Evolutionary conservation across 2,329 filamentous ascomycete species (phyloP).

Genomic region (Penicillium sp.): DNA sequence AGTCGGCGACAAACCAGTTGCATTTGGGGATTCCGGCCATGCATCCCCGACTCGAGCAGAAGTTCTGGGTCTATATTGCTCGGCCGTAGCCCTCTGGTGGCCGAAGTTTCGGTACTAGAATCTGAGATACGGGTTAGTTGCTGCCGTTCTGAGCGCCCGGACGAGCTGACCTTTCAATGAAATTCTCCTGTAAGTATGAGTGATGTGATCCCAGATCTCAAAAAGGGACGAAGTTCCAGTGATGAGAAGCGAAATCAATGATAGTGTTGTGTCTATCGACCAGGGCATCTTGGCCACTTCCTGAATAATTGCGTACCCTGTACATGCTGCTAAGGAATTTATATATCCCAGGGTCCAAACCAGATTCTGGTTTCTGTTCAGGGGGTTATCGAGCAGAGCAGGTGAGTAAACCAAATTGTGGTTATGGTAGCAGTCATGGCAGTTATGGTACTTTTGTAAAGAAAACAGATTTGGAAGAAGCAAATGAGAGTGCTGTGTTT

Average conservation of each 20-base stretch:
- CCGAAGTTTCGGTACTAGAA: not conserved
- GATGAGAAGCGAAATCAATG: not conserved
- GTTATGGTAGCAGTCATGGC: too few relatives aligned
- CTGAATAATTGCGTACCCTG: not conserved
- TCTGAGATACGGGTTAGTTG: not conserved
- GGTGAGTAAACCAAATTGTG: not conserved
- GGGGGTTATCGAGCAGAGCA: not conserved
- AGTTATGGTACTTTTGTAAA: too few relatives aligned
- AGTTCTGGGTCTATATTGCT: not conserved
- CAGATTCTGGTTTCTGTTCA: not conserved
- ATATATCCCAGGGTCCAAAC: not conserved
- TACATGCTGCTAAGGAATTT: not conserved
- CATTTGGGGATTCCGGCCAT: not conserved
- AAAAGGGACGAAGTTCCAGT: not conserved
- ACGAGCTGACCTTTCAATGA: not conserved
- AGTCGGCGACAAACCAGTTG: not conserved
- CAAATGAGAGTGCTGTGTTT: too few relatives aligned
- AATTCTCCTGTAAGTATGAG: not conserved
- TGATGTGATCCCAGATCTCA: not conserved
- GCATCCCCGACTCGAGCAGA: not conserved
- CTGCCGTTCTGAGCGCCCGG: not conserved
- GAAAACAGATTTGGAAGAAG: too few relatives aligned
- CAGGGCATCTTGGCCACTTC: not conserved
- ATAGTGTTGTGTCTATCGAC: not conserved
- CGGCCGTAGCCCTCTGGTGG: not conserved